A percentile compares a stretch with the other conserved stretches of the same genome.
These are phyloP conservation scores for Diddensiella caesifluorescens DNA, from an alignment of 805 yeast genomes.

Conservation along the genomic window DNA sequence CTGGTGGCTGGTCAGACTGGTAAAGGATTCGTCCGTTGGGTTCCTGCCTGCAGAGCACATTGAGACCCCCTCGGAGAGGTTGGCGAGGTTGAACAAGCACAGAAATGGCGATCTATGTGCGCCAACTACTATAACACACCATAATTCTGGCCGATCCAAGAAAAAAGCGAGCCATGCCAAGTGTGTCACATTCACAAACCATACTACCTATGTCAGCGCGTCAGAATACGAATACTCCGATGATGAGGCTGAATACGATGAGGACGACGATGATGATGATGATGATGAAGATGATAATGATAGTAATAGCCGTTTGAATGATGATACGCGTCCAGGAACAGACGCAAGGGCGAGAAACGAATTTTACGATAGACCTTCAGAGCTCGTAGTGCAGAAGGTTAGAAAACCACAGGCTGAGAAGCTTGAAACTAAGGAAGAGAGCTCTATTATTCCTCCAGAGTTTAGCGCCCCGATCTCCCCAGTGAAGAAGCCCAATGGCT, in stretches of 20 bases:
- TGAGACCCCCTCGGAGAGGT: conserved; percentile 84
- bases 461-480: neutral
- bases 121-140: conserved; percentile 1
- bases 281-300: conserved; percentile 12
- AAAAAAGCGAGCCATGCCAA: conserved; percentile 12
- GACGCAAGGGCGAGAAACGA: no score
- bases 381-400: no score
- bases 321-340: neutral
- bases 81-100: conserved; percentile 89
- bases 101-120: conserved; percentile 61
- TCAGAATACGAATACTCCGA: conserved; percentile 26
- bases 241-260: conserved; percentile 22
- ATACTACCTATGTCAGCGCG: conserved; percentile 24
- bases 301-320: neutral
- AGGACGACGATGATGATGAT: conserved; percentile 15
- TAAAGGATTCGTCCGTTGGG: conserved; percentile 66
- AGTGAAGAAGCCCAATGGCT: neutral
- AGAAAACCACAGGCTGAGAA: no score
- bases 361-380: no score
- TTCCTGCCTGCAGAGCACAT: conserved; percentile 95
- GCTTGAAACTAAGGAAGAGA: no score
- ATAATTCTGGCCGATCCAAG: neutral
- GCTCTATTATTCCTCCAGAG: neutral
- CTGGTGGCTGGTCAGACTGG: conserved; percentile 86
- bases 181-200: conserved; percentile 19